Evolutionary conservation across 164 flowering plant species (phyloP).

Genomic region (Magnolia kwangsiensis): DNA sequence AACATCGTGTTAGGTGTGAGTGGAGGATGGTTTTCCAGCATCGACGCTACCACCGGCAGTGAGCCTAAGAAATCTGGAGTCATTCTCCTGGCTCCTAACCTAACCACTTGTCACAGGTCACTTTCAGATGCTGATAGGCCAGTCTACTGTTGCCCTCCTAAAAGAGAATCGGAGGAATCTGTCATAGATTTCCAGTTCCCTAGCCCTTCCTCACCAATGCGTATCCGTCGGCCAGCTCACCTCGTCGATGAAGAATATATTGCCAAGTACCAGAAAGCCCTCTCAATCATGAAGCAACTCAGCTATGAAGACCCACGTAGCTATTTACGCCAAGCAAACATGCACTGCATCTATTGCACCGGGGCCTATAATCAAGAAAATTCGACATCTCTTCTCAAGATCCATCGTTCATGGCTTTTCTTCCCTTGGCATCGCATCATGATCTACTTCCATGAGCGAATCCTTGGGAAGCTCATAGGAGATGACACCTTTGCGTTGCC

Average conservation of each 20-base stretch:
- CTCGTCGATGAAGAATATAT: conserved; percentile 33
- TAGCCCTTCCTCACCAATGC: conserved; percentile 18
- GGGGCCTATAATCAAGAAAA: conserved; percentile 29
- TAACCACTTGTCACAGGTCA: conserved; percentile 21
- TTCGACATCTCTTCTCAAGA: conserved; percentile 30
- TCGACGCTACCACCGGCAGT: not conserved
- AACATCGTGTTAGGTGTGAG: not conserved
- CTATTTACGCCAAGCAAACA: conserved; percentile 22
- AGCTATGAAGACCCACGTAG: conserved; percentile 22
- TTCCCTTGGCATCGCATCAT: conserved; percentile 27
- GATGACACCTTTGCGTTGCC: conserved; percentile 25
- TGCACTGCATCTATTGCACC: conserved; percentile 30
- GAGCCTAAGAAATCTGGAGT: not conserved
- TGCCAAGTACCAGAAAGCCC: conserved; percentile 47
- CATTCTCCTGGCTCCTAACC: conserved; percentile 14
- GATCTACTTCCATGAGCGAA: conserved; percentile 27
- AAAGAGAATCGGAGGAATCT: conserved; percentile 14
- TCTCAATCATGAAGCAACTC: conserved; percentile 22
- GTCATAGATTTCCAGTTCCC: conserved; percentile 51
- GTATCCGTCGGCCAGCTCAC: conserved; percentile 65
- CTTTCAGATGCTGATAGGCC: conserved; percentile 6
- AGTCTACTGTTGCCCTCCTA: conserved; percentile 60
- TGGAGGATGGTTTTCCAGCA: not conserved
- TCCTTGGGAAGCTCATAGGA: conserved; percentile 23
- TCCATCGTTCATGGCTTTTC: conserved; percentile 30